Percentiles rank a stretch among this genome's conserved stretches.
phyloP scores from a whole-genome alignment of 176 grass and related monocot genomes.

The Cocos nucifera region DNA sequence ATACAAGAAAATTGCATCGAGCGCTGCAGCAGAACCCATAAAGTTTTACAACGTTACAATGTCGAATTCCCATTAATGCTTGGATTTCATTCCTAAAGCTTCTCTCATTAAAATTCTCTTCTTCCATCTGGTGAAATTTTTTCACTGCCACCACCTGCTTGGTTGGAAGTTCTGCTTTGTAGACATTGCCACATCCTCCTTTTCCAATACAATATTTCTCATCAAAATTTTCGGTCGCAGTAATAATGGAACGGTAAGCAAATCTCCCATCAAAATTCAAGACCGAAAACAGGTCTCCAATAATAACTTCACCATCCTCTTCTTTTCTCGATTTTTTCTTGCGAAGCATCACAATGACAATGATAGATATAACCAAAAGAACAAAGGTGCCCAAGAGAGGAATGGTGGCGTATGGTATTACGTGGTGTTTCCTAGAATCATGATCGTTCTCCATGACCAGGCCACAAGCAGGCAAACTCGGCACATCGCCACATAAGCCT shows the following conservation, averaged over 20 bases:
- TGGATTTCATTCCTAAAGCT: conserved; percentile 16
- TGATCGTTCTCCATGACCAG: too few relatives aligned
- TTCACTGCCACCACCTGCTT: conserved; percentile 12
- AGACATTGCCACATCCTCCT: conserved; percentile 16
- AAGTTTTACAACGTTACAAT: conserved; percentile 20
- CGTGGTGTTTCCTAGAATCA: too few relatives aligned
- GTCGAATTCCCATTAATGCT: conserved; percentile 11
- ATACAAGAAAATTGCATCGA: conserved; percentile 20
- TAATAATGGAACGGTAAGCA: conserved; percentile 13
- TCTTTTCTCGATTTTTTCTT: too few relatives aligned
- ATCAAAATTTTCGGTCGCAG: conserved; percentile 15
- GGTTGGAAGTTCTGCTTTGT: conserved; percentile 1
- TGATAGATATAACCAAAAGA: too few relatives aligned
- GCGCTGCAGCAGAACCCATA: conserved; percentile 17
- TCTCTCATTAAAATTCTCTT: background rate
- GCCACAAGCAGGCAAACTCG: too few relatives aligned
- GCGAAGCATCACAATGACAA: too few relatives aligned
- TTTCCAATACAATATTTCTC: conserved; percentile 16
- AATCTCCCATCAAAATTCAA: conserved; percentile 20
- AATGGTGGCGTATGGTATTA: too few relatives aligned
- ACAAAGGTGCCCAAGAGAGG: too few relatives aligned
- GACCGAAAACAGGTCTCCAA: background rate
- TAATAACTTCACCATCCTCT: too few relatives aligned
- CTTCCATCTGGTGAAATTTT: conserved; percentile 3
- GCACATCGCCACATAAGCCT: too few relatives aligned